A percentile compares a stretch with the other conserved stretches of the same genome.
These are phyloP conservation scores for Erythrophleum fordii DNA, from an alignment of 306 rosid species.

Conservation along the genomic window DNA sequence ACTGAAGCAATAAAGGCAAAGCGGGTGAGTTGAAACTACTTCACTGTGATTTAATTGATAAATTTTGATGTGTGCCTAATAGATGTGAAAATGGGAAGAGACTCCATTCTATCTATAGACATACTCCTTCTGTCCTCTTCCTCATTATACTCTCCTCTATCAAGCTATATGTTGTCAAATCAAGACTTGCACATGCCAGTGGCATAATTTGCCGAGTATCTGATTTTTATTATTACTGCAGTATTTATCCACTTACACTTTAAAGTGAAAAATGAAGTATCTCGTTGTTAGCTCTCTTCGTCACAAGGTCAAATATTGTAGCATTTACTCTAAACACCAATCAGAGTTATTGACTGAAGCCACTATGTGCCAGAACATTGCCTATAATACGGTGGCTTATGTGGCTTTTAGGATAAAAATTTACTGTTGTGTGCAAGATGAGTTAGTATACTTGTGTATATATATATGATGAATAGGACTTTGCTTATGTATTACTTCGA, in stretches of 20 bases:
- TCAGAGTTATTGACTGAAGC: neutral
- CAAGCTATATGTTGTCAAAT: neutral
- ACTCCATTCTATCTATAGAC: neutral
- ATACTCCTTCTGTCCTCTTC: neutral
- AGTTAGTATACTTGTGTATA: neutral
- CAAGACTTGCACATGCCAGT: neutral
- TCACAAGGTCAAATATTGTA: neutral
- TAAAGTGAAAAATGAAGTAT: neutral
- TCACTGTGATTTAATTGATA: slow-evolving; percentile 1
- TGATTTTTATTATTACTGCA: neutral
- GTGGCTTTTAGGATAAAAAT: neutral
- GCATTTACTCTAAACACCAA: neutral
- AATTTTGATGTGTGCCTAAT: neutral
- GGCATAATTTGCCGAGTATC: neutral
- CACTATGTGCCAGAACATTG: neutral
- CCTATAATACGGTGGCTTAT: neutral
- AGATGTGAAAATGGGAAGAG: slow-evolving; percentile 11
- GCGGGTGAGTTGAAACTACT: slow-evolving; percentile 63
- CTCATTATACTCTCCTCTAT: slow-evolving; percentile 9
- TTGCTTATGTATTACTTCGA: neutral
- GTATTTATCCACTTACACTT: neutral
- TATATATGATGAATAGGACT: neutral
- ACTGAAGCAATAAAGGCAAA: slow-evolving; percentile 68
- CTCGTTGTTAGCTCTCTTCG: neutral
- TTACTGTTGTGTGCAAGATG: slow-evolving; percentile 6